Evolutionary conservation across 1,139 yeast genomes (phyloP).

Genomic region (Suhomyces maxii): DNA sequence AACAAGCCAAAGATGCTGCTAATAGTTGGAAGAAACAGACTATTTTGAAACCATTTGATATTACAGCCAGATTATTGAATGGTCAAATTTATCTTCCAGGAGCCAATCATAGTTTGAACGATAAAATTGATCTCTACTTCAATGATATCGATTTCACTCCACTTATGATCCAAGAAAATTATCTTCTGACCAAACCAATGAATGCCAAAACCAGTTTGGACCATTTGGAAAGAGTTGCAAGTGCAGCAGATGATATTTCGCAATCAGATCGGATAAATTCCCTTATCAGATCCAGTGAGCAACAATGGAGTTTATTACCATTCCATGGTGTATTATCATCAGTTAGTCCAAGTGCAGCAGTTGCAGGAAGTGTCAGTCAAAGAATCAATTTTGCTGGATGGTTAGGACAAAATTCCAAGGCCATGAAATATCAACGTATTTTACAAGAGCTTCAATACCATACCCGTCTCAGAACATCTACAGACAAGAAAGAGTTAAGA

Average conservation of each 20-base stretch:
- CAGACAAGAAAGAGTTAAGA: constrained; percentile 74
- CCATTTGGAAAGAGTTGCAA: constrained; percentile 64
- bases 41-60: constrained; percentile 91
- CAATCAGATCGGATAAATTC: constrained; percentile 78
- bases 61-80: constrained; percentile 67
- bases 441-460: constrained; percentile 90
- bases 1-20: constrained; percentile 51
- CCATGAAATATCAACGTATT: constrained; percentile 72
- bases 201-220: constrained; percentile 34
- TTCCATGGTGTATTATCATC: constrained; percentile 88
- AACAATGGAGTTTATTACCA: constrained; percentile 94
- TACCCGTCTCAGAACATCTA: constrained; percentile 74
- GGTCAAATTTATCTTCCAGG: constrained; percentile 60
- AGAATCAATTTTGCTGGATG: constrained; percentile 80
- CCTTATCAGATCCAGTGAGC: constrained; percentile 85
- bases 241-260: constrained; percentile 85
- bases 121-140: constrained; percentile 85
- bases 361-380: constrained; percentile 71
- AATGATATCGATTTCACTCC: constrained; percentile 96
- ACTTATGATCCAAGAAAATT: constrained; percentile 94
- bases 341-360: constrained; percentile 73
- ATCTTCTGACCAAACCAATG: constrained; percentile 64
- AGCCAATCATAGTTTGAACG: constrained; percentile 62
- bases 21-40: constrained; percentile 86
- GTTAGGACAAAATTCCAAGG: constrained; percentile 90